Evolutionary conservation across 2,329 filamentous ascomycete species (phyloP).

Genomic region (Berkeleyomyces basicola): DNA sequence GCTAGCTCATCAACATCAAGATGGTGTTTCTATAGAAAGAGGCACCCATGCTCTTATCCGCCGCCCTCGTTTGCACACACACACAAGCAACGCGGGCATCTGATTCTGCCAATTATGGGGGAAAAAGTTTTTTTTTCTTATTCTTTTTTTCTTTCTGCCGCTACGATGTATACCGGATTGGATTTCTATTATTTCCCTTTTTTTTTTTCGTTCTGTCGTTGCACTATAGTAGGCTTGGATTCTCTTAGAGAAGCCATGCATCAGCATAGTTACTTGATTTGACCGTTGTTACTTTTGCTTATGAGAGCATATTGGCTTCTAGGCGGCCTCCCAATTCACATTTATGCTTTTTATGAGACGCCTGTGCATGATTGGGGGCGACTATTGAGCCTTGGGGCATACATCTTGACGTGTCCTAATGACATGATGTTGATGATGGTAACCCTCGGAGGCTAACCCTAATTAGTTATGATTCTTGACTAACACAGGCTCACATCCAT

Average conservation of each 20-base stretch:
- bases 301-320: background rate
- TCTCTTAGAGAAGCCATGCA: conserved; percentile 1
- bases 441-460: background rate
- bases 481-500: background rate
- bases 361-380: background rate
- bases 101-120: background rate
- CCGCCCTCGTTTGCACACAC: background rate
- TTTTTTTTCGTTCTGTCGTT: background rate
- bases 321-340: background rate
- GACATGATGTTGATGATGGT: background rate
- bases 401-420: background rate
- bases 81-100: background rate
- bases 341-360: background rate
- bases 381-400: too few species aligned
- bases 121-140: background rate
- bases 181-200: background rate
- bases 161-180: background rate
- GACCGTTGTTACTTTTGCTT: background rate
- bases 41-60: background rate
- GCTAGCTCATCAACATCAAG: background rate
- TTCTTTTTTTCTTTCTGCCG: background rate
- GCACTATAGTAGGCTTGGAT: background rate
- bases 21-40: conserved; percentile 4
- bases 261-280: background rate
- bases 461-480: background rate